Conservation (phyloP, 257 asterid genomes). For the Craterostigma plantagineum region DNA sequence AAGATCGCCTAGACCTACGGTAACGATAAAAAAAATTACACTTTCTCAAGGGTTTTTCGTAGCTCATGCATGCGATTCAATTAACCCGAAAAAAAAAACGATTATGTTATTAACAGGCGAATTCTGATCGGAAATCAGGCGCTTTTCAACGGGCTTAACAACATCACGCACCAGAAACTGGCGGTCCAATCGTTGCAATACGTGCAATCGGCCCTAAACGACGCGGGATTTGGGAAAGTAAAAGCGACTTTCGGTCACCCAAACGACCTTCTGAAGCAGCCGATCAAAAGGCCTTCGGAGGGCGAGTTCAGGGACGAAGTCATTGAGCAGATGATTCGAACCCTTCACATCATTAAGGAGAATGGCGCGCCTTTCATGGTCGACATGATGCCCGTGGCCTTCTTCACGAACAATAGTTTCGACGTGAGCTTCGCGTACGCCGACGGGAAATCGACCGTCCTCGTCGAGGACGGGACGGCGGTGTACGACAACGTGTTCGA, state of each 20-base stretch:
- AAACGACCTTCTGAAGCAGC: background rate
- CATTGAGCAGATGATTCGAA: constrained; percentile 1
- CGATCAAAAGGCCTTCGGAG: constrained; percentile 18
- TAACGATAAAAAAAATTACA: no score
- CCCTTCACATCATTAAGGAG: background rate
- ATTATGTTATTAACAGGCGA: no score
- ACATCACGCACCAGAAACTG: no score
- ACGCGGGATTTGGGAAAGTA: constrained; percentile 1
- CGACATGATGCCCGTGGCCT: constrained; percentile 11
- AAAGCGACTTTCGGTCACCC: constrained; percentile 4
- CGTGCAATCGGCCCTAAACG: constrained; percentile 7
- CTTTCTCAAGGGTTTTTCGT: no score
- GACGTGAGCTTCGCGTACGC: constrained; percentile 15
- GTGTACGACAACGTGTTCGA: constrained; percentile 19
- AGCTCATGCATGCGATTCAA: no score
- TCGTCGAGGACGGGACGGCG: constrained; percentile 8
- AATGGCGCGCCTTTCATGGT: constrained; percentile 8
- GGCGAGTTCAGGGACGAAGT: constrained; percentile 17
- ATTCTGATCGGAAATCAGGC: no score
- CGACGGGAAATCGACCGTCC: constrained; percentile 4
- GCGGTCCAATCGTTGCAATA: background rate
- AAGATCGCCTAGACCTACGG: no score
- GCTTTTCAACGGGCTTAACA: no score
- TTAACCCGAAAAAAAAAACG: no score
- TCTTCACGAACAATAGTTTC: fast-evolving